Percentiles rank a stretch among this genome's conserved stretches.
These are phyloP conservation scores for Entophlyctis helioformis DNA, from an alignment of 192 early-diverging fungal genomes.

Conservation along the genomic window DNA sequence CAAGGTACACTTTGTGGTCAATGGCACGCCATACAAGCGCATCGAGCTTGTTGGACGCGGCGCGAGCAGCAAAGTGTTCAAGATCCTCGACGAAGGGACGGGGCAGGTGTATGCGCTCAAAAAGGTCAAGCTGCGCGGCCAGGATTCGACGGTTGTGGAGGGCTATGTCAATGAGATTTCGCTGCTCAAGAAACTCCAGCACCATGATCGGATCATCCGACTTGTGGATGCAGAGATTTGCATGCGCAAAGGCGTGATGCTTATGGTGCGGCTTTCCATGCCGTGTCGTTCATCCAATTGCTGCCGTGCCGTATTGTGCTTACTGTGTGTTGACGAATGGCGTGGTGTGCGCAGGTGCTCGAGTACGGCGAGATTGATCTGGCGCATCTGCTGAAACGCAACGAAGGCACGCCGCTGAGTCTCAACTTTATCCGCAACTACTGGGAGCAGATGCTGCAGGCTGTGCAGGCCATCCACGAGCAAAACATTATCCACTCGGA, in stretches of 20 bases:
- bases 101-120: conserved; percentile 68
- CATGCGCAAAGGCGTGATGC: conserved; percentile 39
- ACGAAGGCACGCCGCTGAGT: conserved; percentile 37
- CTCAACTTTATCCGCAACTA: conserved; percentile 68
- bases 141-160: conserved; percentile 48
- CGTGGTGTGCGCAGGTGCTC: conserved; percentile 38
- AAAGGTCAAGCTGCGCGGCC: conserved; percentile 58
- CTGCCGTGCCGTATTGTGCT: no score
- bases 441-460: conserved; percentile 88
- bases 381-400: conserved; percentile 33
- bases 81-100: conserved; percentile 54
- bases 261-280: conserved; percentile 55
- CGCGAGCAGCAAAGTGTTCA: conserved; percentile 84
- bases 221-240: conserved; percentile 67
- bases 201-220: conserved; percentile 65
- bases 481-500: conserved; percentile 85
- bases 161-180: conserved; percentile 80
- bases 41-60: conserved; percentile 61
- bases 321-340: not conserved
- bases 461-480: conserved; percentile 79
- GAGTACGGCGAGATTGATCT: conserved; percentile 89
- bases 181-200: conserved; percentile 51
- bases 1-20: no score
- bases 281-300: no score
- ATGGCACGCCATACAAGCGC: conserved; percentile 19